Conservation (phyloP, 1,284 basidiomycete species). For the Austroboletus rostrupii region DNA sequence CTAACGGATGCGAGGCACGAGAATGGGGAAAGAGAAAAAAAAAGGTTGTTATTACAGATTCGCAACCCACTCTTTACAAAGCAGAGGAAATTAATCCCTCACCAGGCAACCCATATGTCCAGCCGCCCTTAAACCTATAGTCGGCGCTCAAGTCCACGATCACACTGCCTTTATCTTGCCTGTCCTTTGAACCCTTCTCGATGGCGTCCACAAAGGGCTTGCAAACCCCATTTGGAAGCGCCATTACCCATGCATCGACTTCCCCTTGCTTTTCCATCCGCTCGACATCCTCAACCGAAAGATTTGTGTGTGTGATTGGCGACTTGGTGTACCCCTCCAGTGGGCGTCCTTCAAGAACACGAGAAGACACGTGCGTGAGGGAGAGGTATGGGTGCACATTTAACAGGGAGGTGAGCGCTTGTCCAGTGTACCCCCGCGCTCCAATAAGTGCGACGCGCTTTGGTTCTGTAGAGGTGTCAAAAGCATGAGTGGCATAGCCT, state of each 20-base stretch:
- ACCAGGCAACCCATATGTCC: conserved; percentile 99
- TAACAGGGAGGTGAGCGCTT: conserved; percentile 83
- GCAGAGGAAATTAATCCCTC: conserved; percentile 41
- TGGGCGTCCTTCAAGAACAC: conserved; percentile 84
- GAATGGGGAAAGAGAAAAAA: conserved; percentile 26
- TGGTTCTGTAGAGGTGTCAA: conserved; percentile 48
- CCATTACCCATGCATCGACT: conserved; percentile 98
- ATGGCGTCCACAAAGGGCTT: conserved; percentile 98
- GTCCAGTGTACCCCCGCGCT: conserved; percentile 94
- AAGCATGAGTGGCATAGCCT: conserved; percentile 59
- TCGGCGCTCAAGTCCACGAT: conserved; percentile 94
- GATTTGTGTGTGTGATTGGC: conserved; percentile 73
- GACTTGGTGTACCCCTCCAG: conserved; percentile 84
- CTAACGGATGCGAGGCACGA: conserved; percentile 41
- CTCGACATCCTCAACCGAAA: conserved; percentile 75
- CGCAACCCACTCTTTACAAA: conserved; percentile 17
- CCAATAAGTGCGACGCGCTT: conserved; percentile 96
- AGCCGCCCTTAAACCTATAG: conserved; percentile 90
- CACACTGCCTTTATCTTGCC: conserved; percentile 59
- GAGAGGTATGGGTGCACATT: conserved; percentile 84
- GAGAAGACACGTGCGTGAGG: conserved; percentile 93
- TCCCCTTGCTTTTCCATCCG: conserved; percentile 83
- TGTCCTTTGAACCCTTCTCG: conserved; percentile 66
- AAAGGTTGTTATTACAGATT: conserved; percentile 22
- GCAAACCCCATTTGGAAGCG: conserved; percentile 94